These are phyloP conservation scores for Carallia brachiata DNA, from an alignment of 345 rosid genomes.

Conservation along the genomic window DNA sequence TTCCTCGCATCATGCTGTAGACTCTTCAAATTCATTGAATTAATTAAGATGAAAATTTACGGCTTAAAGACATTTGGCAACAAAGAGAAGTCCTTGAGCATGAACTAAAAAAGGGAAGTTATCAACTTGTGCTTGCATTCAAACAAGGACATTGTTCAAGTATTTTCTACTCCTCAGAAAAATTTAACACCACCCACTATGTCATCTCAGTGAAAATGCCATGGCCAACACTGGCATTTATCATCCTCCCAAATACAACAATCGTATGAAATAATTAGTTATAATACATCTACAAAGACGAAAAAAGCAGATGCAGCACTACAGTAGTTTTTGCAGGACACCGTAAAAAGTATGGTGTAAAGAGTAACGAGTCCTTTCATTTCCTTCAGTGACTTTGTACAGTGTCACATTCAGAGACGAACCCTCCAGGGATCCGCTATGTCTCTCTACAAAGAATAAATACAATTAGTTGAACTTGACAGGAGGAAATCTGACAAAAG, in stretches of 20 bases:
- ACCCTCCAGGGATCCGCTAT: conserved; percentile 72
- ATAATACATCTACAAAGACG: no score
- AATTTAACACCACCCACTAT: not conserved
- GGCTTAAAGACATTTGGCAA: not conserved
- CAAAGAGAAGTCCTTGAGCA: no score
- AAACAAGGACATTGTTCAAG: not conserved
- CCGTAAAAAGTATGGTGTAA: conserved; percentile 81
- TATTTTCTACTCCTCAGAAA: not conserved
- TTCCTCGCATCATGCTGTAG: no score
- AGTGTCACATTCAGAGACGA: conserved; percentile 76
- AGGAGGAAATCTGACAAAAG: not conserved
- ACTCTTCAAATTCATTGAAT: no score
- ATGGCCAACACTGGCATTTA: no score
- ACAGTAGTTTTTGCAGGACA: conserved; percentile 73
- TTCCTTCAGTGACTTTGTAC: conserved; percentile 88
- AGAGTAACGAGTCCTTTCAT: conserved; percentile 72
- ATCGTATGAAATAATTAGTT: no score
- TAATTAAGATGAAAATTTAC: no score
- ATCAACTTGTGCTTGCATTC: not conserved
- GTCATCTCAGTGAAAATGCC: not conserved
- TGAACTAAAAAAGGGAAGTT: not conserved
- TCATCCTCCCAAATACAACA: no score
- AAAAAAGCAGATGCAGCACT: conserved; percentile 24
- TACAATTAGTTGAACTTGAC: conserved; percentile 1
- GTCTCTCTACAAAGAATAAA: conserved; percentile 52